A percentile compares a stretch with the other conserved stretches of the same genome.
Evolutionary conservation across 2,329 filamentous ascomycete species (phyloP).

Genomic region (Rhynchosporium graminicola): DNA sequence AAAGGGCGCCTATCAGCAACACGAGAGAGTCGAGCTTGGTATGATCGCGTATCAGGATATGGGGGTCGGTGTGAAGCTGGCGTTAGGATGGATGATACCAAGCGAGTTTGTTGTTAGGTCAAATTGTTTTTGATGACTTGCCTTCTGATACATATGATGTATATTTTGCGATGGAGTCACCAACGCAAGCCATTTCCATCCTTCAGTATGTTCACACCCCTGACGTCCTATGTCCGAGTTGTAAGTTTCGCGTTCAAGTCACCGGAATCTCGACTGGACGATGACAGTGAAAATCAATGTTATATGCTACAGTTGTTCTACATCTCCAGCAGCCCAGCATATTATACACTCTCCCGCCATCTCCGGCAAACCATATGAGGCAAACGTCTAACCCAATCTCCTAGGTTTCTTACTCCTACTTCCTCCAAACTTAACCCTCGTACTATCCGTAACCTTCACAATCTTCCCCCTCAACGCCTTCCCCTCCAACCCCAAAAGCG

Average conservation of each 20-base stretch:
- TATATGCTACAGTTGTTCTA: slow-evolving; percentile 23
- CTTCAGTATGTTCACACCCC: no score
- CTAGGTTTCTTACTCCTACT: slow-evolving; percentile 82
- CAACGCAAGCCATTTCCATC: no score
- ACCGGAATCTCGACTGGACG: no score
- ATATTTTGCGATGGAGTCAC: no score
- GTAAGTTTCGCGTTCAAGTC: no score
- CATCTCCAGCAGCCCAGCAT: slow-evolving; percentile 1
- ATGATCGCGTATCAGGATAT: slow-evolving; percentile 24
- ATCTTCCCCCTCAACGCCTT: slow-evolving; percentile 73
- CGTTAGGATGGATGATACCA: slow-evolving; percentile 27
- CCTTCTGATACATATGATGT: no score
- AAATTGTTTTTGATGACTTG: no score
- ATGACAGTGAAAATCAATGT: no score
- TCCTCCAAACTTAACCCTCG: slow-evolving; percentile 93
- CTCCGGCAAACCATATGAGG: not conserved
- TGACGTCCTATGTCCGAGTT: no score
- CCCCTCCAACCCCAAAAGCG: slow-evolving; percentile 83
- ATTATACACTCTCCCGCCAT: slow-evolving; percentile 21
- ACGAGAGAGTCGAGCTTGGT: slow-evolving; percentile 18
- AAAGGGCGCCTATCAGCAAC: slow-evolving; percentile 49
- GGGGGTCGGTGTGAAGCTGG: slow-evolving; percentile 5
- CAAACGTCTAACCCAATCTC: slow-evolving; percentile 56
- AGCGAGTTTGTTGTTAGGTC: not conserved
- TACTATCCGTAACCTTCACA: slow-evolving; percentile 78